Conservation (phyloP, 2,329 filamentous ascomycete genomes). For the Arthrinium phaeospermum region DNA sequence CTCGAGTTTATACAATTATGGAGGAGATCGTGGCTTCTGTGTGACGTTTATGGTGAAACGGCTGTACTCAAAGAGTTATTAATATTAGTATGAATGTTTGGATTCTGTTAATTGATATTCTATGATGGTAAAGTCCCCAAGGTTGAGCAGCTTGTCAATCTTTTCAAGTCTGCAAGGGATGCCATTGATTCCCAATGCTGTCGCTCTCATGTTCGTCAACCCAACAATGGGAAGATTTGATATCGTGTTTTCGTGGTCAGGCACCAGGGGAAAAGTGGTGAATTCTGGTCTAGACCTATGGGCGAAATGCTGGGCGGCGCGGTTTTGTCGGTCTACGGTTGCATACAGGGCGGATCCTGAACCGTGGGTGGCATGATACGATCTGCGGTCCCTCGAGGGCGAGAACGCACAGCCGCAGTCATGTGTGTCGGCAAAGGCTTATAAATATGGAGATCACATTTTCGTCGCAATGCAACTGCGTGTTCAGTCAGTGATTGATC, state of each 20-base stretch:
- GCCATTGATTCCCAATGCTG: background rate
- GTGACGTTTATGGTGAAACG: background rate
- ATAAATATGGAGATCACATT: background rate
- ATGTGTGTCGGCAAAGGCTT: background rate
- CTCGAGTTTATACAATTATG: background rate
- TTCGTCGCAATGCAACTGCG: background rate
- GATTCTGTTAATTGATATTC: too few relatives aligned
- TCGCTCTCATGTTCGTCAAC: constrained; percentile 12
- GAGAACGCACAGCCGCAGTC: background rate
- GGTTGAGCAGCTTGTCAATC: background rate
- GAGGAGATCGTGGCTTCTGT: background rate
- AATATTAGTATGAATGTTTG: background rate
- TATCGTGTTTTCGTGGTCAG: background rate
- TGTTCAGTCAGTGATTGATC: background rate
- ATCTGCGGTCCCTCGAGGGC: background rate
- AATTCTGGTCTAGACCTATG: background rate
- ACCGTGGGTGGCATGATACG: background rate
- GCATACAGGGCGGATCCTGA: constrained; percentile 2
- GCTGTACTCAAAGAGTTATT: background rate
- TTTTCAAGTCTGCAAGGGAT: background rate
- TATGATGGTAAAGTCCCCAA: background rate
- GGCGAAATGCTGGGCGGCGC: constrained; percentile 9
- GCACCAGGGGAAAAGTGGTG: constrained; percentile 13
- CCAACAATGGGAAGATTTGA: background rate
- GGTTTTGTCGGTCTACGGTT: constrained; percentile 8